phyloP scores from a whole-genome alignment of 2,329 filamentous ascomycete species.

The Xylaria sp. region DNA sequence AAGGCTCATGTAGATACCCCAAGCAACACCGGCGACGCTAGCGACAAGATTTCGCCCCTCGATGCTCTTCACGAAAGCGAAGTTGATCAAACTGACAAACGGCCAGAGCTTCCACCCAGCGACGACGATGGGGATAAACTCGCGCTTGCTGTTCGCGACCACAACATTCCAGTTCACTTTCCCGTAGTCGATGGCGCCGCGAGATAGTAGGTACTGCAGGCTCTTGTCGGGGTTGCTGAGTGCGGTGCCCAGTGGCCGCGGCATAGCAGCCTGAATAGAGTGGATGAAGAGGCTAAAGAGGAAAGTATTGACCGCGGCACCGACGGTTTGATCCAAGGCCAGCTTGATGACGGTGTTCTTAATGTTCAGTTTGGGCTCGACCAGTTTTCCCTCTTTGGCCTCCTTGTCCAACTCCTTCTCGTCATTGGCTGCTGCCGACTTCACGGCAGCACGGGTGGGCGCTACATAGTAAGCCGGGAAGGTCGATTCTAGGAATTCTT shows the following conservation, averaged over 20 bases:
- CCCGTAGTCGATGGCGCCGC: conserved; percentile 56
- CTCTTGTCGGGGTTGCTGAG: conserved; percentile 52
- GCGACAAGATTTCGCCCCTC: conserved; percentile 76
- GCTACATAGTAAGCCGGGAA: conserved; percentile 73
- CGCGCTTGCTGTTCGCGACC: conserved; percentile 57
- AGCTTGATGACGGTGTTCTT: conserved; percentile 75
- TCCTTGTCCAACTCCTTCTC: conserved; percentile 55
- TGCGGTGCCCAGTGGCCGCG: conserved; percentile 45
- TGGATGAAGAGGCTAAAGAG: conserved; percentile 64
- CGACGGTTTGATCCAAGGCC: conserved; percentile 73
- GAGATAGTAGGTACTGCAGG: conserved; percentile 45
- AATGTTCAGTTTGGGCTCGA: conserved; percentile 65
- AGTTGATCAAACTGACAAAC: conserved; percentile 74
- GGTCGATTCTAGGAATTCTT: conserved; percentile 76
- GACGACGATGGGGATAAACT: conserved; percentile 71
- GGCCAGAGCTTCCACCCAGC: conserved; percentile 82
- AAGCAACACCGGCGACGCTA: conserved; percentile 75
- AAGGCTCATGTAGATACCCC: conserved; percentile 77
- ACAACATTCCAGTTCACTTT: conserved; percentile 59
- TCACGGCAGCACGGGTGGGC: conserved; percentile 53
- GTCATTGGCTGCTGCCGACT: conserved; percentile 53
- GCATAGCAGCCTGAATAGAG: conserved; percentile 64
- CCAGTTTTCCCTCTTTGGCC: conserved; percentile 52
- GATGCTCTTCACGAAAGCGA: conserved; percentile 74
- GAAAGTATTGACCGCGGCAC: conserved; percentile 71